Percentiles rank a stretch among this genome's conserved stretches.
Conservation (phyloP, 2,329 filamentous ascomycete species). For the Bipolaris gigantea region DNA sequence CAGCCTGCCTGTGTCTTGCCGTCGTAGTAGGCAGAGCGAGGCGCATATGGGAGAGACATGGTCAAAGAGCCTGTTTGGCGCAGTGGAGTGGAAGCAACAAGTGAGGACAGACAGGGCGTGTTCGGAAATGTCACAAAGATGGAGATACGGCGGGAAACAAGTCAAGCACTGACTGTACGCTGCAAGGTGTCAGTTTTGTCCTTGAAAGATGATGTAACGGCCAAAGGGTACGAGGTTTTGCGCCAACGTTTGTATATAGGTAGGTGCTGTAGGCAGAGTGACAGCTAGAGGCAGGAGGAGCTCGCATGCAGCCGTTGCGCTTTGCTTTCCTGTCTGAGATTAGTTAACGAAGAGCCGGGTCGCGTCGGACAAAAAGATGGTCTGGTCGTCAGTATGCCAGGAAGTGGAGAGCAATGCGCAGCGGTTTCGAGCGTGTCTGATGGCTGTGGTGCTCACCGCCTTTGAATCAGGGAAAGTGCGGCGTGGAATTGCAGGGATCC, state of each 20-base stretch:
- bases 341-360: background rate
- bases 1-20: slow-evolving; percentile 67
- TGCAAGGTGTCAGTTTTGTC: slow-evolving; percentile 5
- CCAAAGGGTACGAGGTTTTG: background rate
- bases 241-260: slow-evolving; percentile 2
- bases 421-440: slow-evolving; percentile 12
- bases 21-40: slow-evolving; percentile 72
- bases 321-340: slow-evolving; percentile 4
- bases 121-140: slow-evolving; percentile 2
- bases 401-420: background rate
- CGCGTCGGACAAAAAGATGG: background rate
- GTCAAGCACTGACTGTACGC: slow-evolving; percentile 1
- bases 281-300: background rate
- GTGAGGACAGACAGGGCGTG: background rate
- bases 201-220: slow-evolving; percentile 2
- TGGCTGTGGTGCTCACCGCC: slow-evolving; percentile 23
- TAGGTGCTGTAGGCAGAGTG: background rate
- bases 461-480: slow-evolving; percentile 12
- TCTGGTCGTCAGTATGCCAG: background rate
- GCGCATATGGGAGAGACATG: slow-evolving; percentile 50
- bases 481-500: slow-evolving; percentile 14
- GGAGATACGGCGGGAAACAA: background rate
- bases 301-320: slow-evolving; percentile 5
- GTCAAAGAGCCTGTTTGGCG: slow-evolving; percentile 6
- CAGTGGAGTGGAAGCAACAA: background rate